Base-by-base conservation (phyloP, 768 basidiomycete genomes). In the Leccinum incarnatum region DNA sequence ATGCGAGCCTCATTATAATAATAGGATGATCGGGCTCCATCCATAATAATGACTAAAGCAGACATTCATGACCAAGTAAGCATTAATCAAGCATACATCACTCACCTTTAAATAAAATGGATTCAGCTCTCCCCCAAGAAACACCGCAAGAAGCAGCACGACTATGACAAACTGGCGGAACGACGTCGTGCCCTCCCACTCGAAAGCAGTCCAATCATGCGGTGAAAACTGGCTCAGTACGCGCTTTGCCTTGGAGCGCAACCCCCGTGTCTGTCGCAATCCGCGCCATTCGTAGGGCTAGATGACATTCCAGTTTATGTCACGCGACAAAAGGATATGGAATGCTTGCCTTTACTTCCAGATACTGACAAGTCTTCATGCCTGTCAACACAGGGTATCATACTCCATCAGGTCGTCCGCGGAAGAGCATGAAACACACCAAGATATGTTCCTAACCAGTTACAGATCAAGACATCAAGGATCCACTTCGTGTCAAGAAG, bases 1-100 rank as follows among this genome's bases (percentile, higher is more conserved):
- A 84, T 15, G 83, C 85, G 10, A 94, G 81, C 34, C 81, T 75
- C 61, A 83, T 75, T 58, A 93, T 89, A 52, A 94, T 80, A 62
- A 94, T 84, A 11, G 91, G 92, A 71, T 94, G 92, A 72, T 91
- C 87, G 36, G 92, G 93, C 68, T 93, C 91, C 87, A 94, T 88
- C 91, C 92, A 93, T 37, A 94, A 78, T 60, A 86, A 65, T 7
- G 70, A 71, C 70, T 71, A 45, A 51, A 7, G 37, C 21, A 25
- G 74, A 74, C 72, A 81, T 84, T 79, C 59, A 48, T 55, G 53
- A 55, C 62, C 57, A 50, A 50, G 75, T 67, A 53, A 54, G 32
- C 32, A 34, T 34, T 2, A 14, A 34, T 34, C 5, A 34, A 34
- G 12, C 12, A 42, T 15, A 61, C 46, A 42, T 55, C 61, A 65